Conservation (phyloP, 176 grass and related monocot species). For the Eremochloa ophiuroides region DNA sequence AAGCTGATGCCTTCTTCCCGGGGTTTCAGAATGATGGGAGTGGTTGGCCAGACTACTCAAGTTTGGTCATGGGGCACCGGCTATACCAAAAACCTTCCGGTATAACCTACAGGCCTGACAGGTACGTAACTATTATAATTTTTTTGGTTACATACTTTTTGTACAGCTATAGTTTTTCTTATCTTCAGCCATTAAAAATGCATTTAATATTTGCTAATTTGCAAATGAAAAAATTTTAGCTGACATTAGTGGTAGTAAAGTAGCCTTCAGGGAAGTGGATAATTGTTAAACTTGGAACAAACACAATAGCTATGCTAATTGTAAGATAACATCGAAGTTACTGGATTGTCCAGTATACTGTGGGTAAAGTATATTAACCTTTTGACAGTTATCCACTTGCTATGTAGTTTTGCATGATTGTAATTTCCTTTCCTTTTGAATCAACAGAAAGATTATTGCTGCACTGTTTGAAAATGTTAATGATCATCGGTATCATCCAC, state of each 20-base stretch:
- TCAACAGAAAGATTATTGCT: conserved; percentile 72
- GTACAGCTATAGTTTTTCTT: neutral
- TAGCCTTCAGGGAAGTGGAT: neutral
- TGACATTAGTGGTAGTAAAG: neutral
- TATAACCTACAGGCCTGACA: conserved; percentile 90
- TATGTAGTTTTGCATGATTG: conserved; percentile 11
- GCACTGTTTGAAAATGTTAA: conserved; percentile 56
- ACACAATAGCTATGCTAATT: conserved; percentile 3
- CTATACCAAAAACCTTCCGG: conserved; percentile 66
- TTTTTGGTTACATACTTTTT: conserved; percentile 2
- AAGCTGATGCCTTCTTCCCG: conserved; percentile 97
- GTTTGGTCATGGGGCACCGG: conserved; percentile 94
- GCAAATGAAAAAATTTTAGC: neutral
- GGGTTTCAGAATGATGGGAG: conserved; percentile 89
- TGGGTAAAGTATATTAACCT: neutral
- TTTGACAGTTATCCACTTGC: neutral
- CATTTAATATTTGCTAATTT: neutral
- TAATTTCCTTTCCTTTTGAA: neutral
- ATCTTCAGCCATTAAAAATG: conserved; percentile 1
- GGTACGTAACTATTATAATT: conserved; percentile 45
- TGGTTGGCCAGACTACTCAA: conserved; percentile 73
- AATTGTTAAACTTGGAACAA: conserved; percentile 2
- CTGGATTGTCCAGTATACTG: neutral
- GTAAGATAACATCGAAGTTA: conserved; percentile 15
- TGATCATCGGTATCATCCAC: conserved; percentile 75